Evolutionary conservation across 805 yeast genomes (phyloP), one percentile per base, ranked within the genome.

Genomic region (Huiozyma sinensis): DNA sequence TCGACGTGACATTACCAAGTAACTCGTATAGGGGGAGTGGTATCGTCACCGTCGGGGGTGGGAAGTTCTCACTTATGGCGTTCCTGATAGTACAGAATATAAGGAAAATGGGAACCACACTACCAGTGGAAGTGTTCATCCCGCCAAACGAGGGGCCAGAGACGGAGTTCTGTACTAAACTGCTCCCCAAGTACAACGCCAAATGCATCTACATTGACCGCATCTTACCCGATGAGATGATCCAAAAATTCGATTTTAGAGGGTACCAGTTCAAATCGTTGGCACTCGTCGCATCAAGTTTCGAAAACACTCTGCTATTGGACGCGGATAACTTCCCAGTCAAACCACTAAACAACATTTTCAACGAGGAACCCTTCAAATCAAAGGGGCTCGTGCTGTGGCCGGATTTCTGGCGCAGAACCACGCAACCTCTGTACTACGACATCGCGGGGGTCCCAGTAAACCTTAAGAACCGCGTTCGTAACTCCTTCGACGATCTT

Each of bases 331-430:
- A 82, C 50, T 72, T 81, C 51, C 89, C 95, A 0, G 75, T 81
- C 3, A 72, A 70, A 54, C 70, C 78, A 7, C 81, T 90, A 2
- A 83, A 79, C 51, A 59, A 61, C 12, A 58, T 84, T 27, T 82
- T 87, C 57, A 67, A 66, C 5, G 63, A 72, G 27, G 78, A 79
- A 39, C 81, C 87, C 1, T 87, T 75, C 62, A 48, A 55, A 17
- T 59, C 70, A 9, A 65, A 69, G 44, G 76, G 80, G 45, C 66
- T 76, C 56, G 66, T 80, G 28, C 59, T 79, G 33, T 86, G 94
- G 90, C 94, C 95, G 2, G 95, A 86, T 63, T 86, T 79, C 62
- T 86, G 95, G 95, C 76, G 81, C 60, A 71, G 95, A 51, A 79
- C 89, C 10, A 83, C 90, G 0, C 76, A 85, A 2, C 95, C 95